phyloP scores from a whole-genome alignment of 139 green algal species.

The Haematococcus lacustris region DNA sequence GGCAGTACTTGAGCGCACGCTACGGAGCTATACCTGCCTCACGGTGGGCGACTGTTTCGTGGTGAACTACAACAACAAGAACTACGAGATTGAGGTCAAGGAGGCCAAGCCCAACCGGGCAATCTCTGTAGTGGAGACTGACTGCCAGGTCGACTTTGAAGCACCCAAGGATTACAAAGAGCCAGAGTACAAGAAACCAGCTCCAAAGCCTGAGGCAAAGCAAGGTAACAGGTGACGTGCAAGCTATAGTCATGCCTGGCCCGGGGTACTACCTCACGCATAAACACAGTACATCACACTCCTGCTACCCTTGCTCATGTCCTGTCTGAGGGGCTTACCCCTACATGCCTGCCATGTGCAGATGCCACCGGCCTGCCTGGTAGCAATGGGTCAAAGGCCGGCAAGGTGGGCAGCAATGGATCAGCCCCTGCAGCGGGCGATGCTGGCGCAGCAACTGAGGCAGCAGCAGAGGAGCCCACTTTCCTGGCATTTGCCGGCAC shows the following conservation, averaged over 20 bases:
- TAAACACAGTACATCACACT: too few species aligned
- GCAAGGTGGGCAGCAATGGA: too few species aligned
- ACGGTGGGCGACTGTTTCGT: slow-evolving; percentile 65
- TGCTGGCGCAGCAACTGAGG: slow-evolving; percentile 5
- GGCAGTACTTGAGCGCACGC: slow-evolving; percentile 90
- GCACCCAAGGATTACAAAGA: slow-evolving; percentile 95
- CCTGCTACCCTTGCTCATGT: too few species aligned
- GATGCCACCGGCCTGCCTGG: too few species aligned
- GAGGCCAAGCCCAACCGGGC: slow-evolving; percentile 77
- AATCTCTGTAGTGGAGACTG: slow-evolving; percentile 96
- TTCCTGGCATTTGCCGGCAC: slow-evolving; percentile 78
- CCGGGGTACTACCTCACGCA: too few species aligned
- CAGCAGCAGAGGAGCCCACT: slow-evolving; percentile 14
- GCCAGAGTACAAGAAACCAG: slow-evolving; percentile 30
- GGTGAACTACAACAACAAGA: slow-evolving; percentile 94
- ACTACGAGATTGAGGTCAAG: slow-evolving; percentile 81
- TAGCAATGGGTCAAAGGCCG: too few species aligned
- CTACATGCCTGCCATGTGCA: too few species aligned
- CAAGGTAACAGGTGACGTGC: too few species aligned
- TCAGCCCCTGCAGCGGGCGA: slow-evolving; percentile 8
- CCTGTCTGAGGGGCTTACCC: too few species aligned
- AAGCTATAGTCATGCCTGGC: too few species aligned
- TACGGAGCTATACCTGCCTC: slow-evolving; percentile 72
- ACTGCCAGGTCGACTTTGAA: slow-evolving; percentile 96
- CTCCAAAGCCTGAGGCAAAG: too few species aligned